These are phyloP conservation scores for Pyrenophora tritici-repentis DNA, from an alignment of 2,329 filamentous ascomycete genomes.

Conservation along the genomic window DNA sequence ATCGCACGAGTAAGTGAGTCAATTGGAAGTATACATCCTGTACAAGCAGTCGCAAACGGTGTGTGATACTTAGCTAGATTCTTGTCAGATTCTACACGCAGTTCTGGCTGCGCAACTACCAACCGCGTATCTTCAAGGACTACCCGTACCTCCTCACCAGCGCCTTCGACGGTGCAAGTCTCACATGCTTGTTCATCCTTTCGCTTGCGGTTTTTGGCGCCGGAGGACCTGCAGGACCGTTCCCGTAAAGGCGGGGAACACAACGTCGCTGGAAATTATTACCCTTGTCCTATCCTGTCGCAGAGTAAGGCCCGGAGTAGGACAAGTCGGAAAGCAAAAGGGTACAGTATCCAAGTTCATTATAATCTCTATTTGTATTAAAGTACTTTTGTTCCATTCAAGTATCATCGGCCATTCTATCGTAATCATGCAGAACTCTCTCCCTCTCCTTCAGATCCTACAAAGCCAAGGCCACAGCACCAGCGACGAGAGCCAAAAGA, in stretches of 20 bases:
- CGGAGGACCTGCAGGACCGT: constrained; percentile 13
- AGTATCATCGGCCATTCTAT: too few relatives aligned
- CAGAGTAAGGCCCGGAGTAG: constrained; percentile 1
- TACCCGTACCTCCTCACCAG: constrained; percentile 23
- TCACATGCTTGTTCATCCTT: constrained; percentile 20
- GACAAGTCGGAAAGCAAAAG: too few relatives aligned
- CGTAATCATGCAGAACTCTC: too few relatives aligned
- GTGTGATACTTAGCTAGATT: constrained; percentile 19
- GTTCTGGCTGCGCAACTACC: constrained; percentile 23
- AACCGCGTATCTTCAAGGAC: constrained; percentile 23
- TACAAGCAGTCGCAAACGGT: constrained; percentile 20
- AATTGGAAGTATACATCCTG: too few relatives aligned
- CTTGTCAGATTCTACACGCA: constrained; percentile 21
- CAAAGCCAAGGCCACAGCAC: too few relatives aligned
- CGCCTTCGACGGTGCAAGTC: constrained; percentile 20
- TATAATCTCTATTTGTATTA: too few relatives aligned
- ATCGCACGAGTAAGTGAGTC: too few relatives aligned
- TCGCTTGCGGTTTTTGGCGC: constrained; percentile 22
- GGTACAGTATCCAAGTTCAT: too few relatives aligned
- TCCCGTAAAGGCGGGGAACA: constrained; percentile 24
- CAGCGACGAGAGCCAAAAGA: too few relatives aligned
- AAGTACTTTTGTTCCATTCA: too few relatives aligned
- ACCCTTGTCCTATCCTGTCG: constrained; percentile 19
- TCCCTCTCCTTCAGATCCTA: too few relatives aligned
- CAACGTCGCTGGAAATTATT: constrained; percentile 20